phyloP scores from a whole-genome alignment of 495 filamentous ascomycete species.

The Symbiotaphrina buchneri region DNA sequence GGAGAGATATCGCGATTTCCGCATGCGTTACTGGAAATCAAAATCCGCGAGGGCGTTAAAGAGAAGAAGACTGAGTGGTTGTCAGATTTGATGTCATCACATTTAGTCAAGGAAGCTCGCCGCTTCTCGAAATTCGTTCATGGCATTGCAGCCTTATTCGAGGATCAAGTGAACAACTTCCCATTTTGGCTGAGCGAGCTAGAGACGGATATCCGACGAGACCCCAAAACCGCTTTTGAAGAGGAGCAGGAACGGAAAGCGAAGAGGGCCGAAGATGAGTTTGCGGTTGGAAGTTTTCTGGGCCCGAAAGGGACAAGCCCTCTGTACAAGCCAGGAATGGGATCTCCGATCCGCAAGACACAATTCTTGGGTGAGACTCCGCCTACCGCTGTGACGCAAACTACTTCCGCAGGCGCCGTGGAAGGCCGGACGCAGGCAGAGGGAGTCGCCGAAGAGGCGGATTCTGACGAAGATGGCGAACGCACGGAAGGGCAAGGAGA shows the following conservation, averaged over 20 bases:
- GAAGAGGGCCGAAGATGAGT: slow-evolving; percentile 62
- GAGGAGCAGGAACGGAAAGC: slow-evolving; percentile 68
- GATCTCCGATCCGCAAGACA: slow-evolving; percentile 35
- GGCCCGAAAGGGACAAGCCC: slow-evolving; percentile 22
- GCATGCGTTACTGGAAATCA: slow-evolving; percentile 80
- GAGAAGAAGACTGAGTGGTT: slow-evolving; percentile 67
- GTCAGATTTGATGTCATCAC: slow-evolving; percentile 71
- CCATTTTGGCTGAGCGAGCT: slow-evolving; percentile 88
- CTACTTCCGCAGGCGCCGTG: slow-evolving; percentile 6
- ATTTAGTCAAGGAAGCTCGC: slow-evolving; percentile 72
- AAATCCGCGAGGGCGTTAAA: slow-evolving; percentile 45
- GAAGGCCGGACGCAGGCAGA: too few species aligned
- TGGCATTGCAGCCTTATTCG: slow-evolving; percentile 74
- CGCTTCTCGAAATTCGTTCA: slow-evolving; percentile 95
- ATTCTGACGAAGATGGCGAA: slow-evolving; percentile 18
- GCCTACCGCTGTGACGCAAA: neutral
- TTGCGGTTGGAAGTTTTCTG: slow-evolving; percentile 71
- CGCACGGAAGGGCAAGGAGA: slow-evolving; percentile 8
- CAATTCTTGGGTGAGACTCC: slow-evolving; percentile 16
- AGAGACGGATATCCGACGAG: slow-evolving; percentile 78
- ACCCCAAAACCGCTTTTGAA: slow-evolving; percentile 77
- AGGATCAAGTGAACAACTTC: slow-evolving; percentile 86
- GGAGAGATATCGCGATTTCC: slow-evolving; percentile 88
- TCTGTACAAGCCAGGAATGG: slow-evolving; percentile 29
- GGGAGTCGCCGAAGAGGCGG: slow-evolving; percentile 14